These are phyloP conservation scores for Piloderma croceum DNA, from an alignment of 768 basidiomycete genomes.

Conservation along the genomic window DNA sequence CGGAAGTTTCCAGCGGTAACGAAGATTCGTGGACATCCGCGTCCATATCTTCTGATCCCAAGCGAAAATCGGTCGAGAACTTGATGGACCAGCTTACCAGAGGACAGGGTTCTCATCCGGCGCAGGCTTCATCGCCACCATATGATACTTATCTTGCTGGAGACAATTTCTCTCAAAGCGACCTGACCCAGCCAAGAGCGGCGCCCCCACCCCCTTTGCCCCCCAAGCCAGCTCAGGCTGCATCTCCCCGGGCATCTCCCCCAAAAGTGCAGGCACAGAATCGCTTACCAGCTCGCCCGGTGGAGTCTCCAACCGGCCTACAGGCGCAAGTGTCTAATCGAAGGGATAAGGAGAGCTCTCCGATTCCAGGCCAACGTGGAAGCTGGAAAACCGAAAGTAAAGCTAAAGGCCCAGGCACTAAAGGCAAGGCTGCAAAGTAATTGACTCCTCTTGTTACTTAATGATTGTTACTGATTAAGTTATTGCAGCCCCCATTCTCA, in stretches of 20 bases:
- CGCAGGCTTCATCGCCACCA: slow-evolving; percentile 6
- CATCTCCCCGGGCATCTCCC: slow-evolving; percentile 61
- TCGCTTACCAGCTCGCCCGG: slow-evolving; percentile 44
- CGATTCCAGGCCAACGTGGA: slow-evolving; percentile 45
- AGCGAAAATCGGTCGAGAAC: slow-evolving; percentile 81
- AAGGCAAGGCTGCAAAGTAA: no score
- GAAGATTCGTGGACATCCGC: slow-evolving; percentile 42
- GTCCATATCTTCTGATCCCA: slow-evolving; percentile 37
- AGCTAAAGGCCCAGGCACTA: no score
- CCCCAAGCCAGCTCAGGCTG: slow-evolving; percentile 43
- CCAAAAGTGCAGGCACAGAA: slow-evolving; percentile 52
- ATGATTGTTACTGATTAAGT: slow-evolving; percentile 2
- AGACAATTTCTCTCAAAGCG: slow-evolving; percentile 10
- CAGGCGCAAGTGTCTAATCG: slow-evolving; percentile 32
- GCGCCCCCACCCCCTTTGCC: slow-evolving; percentile 60
- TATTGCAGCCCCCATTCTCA: slow-evolving; percentile 53
- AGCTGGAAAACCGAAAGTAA: slow-evolving; percentile 33
- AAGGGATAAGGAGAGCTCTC: slow-evolving; percentile 69
- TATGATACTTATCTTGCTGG: slow-evolving; percentile 24
- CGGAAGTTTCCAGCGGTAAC: slow-evolving; percentile 38
- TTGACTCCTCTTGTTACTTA: not conserved
- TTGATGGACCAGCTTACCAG: slow-evolving; percentile 68
- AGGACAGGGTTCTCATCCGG: slow-evolving; percentile 18
- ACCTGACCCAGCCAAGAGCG: slow-evolving; percentile 35
- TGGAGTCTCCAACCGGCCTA: slow-evolving; percentile 44